Evolutionary conservation across 176 grass and related monocot species (phyloP).

Genomic region (Alloteropsis semialata): DNA sequence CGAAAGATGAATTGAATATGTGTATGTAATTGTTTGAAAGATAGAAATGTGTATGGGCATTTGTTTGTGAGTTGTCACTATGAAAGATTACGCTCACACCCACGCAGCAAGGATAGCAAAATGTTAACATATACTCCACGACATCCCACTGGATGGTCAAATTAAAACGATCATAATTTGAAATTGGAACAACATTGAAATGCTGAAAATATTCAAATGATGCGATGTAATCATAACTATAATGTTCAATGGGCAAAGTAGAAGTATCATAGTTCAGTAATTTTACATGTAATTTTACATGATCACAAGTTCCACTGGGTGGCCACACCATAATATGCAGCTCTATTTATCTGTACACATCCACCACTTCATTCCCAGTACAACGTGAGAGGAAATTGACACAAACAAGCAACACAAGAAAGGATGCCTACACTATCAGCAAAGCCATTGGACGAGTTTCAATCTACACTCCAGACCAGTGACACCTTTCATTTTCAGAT

Average conservation of each 20-base stretch:
- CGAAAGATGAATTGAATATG: no score
- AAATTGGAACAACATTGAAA: no score
- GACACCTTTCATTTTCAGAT: constrained; percentile 41
- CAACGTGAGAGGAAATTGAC: not conserved
- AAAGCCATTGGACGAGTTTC: not conserved
- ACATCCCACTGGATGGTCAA: no score
- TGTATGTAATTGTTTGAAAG: no score
- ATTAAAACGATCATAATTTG: no score
- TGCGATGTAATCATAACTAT: not conserved
- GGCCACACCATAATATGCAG: constrained; percentile 5
- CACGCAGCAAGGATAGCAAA: no score
- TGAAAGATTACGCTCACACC: no score
- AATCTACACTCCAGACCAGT: not conserved
- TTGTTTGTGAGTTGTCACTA: no score
- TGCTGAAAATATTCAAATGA: no score
- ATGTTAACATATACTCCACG: no score
- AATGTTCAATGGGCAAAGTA: not conserved
- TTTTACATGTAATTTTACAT: not conserved
- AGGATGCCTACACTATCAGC: constrained; percentile 5
- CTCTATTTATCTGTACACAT: constrained; percentile 50
- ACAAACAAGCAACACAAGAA: constrained; percentile 10
- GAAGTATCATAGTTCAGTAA: not conserved
- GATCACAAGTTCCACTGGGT: constrained; percentile 15
- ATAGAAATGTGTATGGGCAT: no score
- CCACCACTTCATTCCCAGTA: constrained; percentile 10